Base-by-base conservation (phyloP, 768 basidiomycete species). In the Filobasidium floriforme region DNA sequence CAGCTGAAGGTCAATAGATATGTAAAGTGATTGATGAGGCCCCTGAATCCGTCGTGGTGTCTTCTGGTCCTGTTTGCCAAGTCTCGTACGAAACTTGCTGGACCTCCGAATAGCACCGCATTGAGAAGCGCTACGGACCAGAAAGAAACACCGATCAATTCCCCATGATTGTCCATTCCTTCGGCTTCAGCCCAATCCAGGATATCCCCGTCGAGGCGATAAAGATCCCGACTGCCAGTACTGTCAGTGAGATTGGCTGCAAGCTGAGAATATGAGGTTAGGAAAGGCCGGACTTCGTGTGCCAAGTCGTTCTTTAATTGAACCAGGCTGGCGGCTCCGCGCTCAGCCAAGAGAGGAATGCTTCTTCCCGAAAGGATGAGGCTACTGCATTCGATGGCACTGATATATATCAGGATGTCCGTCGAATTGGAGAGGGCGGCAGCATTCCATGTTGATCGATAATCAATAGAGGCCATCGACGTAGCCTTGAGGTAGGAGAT, bases 381-480 rank as follows among this genome's bases (percentile, higher is more conserved):
- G 15, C 7, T n/a, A 4, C 54, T n/a, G 29, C 7, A 9, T 9
- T 37, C 32, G 32, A 37, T 37, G 29, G 29, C 54, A 24, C 18
- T 19, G 2, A 57, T 57, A 26, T 57, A 57, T 26, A 57, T 32
- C 1, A 57, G 54, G 26, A 57, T 57, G 54, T 57, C 54, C 12
- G 54, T 57, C 19, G 54, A 57, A 32, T 57, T 24, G 12, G 54
- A 57, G 4, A 57, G 26, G 2, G 54, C 54, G 4, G 54, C 54
- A 5, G 54, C 54, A 26, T 57, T 57, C 54, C 54, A 57, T 57
- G 54, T 57, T 49, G 12, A 24, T 28, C 54, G 19, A 24, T 26
- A 26, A 4, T 26, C 54, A 54, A 54, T 54, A 22, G 18, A n/a
- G 22, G 18, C 24, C 7, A 57, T 57, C 29, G 54, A 57, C 1